A percentile compares a stretch with the other conserved stretches of the same genome.
These are phyloP conservation scores for Fusarium sambucinum DNA, from an alignment of 2,329 filamentous ascomycete species.

Conservation along the genomic window DNA sequence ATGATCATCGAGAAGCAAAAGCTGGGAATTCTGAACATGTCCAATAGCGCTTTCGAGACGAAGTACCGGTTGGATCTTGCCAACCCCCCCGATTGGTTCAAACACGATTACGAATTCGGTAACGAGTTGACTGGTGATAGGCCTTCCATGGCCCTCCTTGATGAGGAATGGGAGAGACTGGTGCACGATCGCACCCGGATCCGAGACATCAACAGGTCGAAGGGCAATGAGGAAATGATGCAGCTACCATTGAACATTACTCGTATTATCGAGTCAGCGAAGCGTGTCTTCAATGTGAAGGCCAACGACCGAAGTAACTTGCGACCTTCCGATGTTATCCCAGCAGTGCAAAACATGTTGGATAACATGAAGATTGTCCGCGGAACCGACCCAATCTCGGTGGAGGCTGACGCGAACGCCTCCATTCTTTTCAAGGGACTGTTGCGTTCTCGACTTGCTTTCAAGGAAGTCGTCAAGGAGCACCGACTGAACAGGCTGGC, in stretches of 20 bases:
- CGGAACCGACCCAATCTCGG: constrained; percentile 83
- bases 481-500: constrained; percentile 90
- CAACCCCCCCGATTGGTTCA: constrained; percentile 70
- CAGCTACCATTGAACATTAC: constrained; percentile 92
- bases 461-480: constrained; percentile 89
- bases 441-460: constrained; percentile 87
- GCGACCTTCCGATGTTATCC: constrained; percentile 87
- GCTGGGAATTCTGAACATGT: constrained; percentile 86
- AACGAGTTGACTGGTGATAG: constrained; percentile 88
- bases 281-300: constrained; percentile 90
- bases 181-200: constrained; percentile 79
- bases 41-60: constrained; percentile 80
- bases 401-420: constrained; percentile 88
- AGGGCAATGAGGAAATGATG: constrained; percentile 86
- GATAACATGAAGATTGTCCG: constrained; percentile 86
- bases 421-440: constrained; percentile 94
- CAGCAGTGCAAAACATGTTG: constrained; percentile 79
- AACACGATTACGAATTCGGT: constrained; percentile 75
- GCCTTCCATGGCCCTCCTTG: constrained; percentile 86
- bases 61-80: constrained; percentile 85
- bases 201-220: constrained; percentile 72
- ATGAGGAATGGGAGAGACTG: constrained; percentile 88
- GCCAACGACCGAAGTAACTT: constrained; percentile 88
- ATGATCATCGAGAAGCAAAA: constrained; percentile 93
- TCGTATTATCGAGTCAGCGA: constrained; percentile 90